A percentile compares a stretch with the other conserved stretches of the same genome.
Conservation (phyloP, 352 stramenopile species). For the Globisporangium barbulae region DNA sequence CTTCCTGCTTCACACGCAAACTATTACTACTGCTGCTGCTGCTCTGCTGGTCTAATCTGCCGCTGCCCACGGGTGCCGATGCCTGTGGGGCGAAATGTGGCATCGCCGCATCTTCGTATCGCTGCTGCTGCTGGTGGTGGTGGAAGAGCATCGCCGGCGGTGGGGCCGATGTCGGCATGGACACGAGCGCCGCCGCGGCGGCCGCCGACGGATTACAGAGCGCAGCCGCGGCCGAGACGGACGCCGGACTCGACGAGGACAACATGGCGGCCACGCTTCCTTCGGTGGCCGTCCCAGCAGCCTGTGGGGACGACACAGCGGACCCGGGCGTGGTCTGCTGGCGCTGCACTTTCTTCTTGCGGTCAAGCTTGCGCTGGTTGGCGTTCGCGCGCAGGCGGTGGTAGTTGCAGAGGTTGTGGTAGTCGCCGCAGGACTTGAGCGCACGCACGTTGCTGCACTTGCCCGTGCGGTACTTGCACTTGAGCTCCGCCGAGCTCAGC, state of each 20-base stretch:
- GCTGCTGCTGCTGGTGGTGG: conserved; percentile 28
- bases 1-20: conserved; percentile 16
- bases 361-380: conserved; percentile 81
- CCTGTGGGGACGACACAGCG: conserved; percentile 3
- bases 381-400: conserved; percentile 74
- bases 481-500: conserved; percentile 36
- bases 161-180: conserved; percentile 18
- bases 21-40: conserved; percentile 14
- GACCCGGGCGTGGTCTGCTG: conserved; percentile 24
- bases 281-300: neutral
- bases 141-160: conserved; percentile 1
- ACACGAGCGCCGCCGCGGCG: conserved; percentile 37
- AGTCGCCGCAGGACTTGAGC: conserved; percentile 74
- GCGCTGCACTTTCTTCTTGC: conserved; percentile 77
- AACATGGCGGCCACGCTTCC: neutral
- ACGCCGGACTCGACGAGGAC: conserved; percentile 8
- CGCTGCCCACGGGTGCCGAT: neutral
- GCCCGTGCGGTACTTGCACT: conserved; percentile 82
- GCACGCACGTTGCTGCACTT: conserved; percentile 72
- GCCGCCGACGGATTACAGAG: conserved; percentile 28
- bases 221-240: conserved; percentile 11
- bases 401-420: conserved; percentile 84
- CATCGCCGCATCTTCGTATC: conserved; percentile 20
- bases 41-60: neutral
- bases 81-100: conserved; percentile 1